A percentile compares a stretch with the other conserved stretches of the same genome.
phyloP scores from a whole-genome alignment of 352 stramenopile genomes.

The Globisporangium perplexum region DNA sequence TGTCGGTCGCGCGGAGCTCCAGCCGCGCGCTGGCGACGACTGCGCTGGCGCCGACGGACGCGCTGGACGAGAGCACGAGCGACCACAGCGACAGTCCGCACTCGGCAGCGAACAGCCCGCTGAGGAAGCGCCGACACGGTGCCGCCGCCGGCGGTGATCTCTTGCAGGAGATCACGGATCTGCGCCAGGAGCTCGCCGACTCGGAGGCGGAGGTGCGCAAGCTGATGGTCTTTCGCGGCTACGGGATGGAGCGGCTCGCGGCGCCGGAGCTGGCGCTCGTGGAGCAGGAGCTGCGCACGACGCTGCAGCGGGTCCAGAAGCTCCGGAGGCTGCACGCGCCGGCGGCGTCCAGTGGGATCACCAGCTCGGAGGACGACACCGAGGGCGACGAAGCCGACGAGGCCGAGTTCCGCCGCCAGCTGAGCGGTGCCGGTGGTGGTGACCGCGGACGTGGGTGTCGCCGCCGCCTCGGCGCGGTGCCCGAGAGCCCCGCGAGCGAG shows the following conservation, averaged over 20 bases:
- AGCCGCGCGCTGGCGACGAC: constrained; percentile 2
- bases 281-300: constrained; percentile 46
- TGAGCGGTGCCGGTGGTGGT: too few relatives aligned
- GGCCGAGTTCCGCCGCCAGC: background rate
- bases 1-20: constrained; percentile 3
- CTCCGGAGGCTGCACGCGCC: constrained; percentile 14
- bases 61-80: background rate
- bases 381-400: constrained; percentile 1
- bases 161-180: constrained; percentile 54
- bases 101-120: background rate
- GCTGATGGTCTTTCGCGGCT: constrained; percentile 72
- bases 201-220: constrained; percentile 66
- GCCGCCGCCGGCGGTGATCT: constrained; percentile 17
- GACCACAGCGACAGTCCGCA: constrained; percentile 3
- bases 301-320: constrained; percentile 47
- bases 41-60: background rate
- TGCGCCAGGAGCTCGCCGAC: constrained; percentile 71
- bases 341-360: background rate
- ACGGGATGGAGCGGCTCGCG: constrained; percentile 55
- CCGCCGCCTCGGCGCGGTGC: background rate
- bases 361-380: constrained; percentile 7
- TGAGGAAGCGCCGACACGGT: too few relatives aligned
- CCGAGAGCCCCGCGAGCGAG: background rate
- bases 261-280: constrained; percentile 42
- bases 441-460: background rate